Conservation (phyloP, 1,284 basidiomycete genomes). For the Meripilus lineatus region DNA sequence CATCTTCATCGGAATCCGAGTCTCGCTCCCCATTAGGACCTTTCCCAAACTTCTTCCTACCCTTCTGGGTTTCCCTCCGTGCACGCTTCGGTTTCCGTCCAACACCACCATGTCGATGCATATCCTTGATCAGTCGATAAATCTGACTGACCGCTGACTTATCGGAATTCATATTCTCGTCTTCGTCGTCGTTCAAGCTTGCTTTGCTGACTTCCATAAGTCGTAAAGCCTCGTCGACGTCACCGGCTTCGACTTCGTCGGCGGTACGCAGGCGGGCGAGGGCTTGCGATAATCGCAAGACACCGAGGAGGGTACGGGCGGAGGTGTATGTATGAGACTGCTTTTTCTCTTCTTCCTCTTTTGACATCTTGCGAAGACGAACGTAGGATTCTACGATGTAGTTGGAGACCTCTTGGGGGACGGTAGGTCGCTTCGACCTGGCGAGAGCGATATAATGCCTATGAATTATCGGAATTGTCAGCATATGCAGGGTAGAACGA, state of each 20-base stretch:
- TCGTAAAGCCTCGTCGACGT: constrained; percentile 96
- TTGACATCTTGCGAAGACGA: constrained; percentile 86
- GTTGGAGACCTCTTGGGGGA: constrained; percentile 82
- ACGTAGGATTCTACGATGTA: constrained; percentile 97
- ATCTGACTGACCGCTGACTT: constrained; percentile 78
- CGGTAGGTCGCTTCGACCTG: constrained; percentile 84
- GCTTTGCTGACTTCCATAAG: constrained; percentile 97
- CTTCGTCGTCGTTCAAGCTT: constrained; percentile 77
- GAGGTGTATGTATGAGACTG: constrained; percentile 94
- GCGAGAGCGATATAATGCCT: constrained; percentile 96
- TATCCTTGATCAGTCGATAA: constrained; percentile 85
- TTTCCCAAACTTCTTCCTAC: constrained; percentile 47
- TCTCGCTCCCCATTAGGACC: constrained; percentile 63
- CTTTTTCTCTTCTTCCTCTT: constrained; percentile 87
- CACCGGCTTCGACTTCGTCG: constrained; percentile 73
- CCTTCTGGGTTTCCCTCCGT: constrained; percentile 30
- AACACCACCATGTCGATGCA: constrained; percentile 49
- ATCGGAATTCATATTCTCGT: constrained; percentile 62
- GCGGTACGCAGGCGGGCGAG: constrained; percentile 89
- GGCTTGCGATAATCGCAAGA: constrained; percentile 92
- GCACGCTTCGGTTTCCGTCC: constrained; percentile 23
- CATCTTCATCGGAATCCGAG: constrained; percentile 49
- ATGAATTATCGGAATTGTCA: constrained; percentile 8
- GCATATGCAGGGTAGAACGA: background rate
- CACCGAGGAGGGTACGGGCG: constrained; percentile 92